Evolutionary conservation across 2,329 filamentous ascomycete species (phyloP).

Genomic region (Aspergillus sp.): DNA sequence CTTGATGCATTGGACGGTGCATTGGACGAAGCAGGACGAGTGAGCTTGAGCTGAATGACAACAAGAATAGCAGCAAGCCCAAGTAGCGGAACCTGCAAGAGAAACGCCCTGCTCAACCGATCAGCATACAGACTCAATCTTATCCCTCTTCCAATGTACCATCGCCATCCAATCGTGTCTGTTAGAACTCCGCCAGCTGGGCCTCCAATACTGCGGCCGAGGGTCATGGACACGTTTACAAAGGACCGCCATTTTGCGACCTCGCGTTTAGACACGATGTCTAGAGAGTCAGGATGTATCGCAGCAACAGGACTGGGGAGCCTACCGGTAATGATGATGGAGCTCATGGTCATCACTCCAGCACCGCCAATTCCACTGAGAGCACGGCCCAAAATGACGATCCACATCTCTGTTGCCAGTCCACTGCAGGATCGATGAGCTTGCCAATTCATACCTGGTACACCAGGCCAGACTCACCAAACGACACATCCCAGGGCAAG

Average conservation of each 20-base stretch:
- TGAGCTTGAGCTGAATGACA: conserved; percentile 39
- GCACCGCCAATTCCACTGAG: conserved; percentile 47
- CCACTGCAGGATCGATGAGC: conserved; percentile 29
- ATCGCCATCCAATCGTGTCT: conserved; percentile 66
- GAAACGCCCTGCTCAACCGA: conserved; percentile 23
- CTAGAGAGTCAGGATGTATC: conserved; percentile 20
- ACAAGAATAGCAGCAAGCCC: conserved; percentile 42
- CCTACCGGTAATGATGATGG: conserved; percentile 47
- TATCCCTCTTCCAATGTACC: conserved; percentile 38
- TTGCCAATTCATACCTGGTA: not conserved
- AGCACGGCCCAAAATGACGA: conserved; percentile 43
- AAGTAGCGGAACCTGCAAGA: conserved; percentile 29
- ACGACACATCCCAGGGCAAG: conserved; percentile 49
- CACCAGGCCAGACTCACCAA: conserved; percentile 26
- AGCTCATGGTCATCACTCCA: conserved; percentile 46
- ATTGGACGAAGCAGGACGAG: not conserved
- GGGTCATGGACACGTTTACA: conserved; percentile 53
- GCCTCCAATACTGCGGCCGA: conserved; percentile 52
- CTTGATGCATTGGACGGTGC: conserved; percentile 21
- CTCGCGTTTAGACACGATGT: conserved; percentile 51
- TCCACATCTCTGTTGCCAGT: conserved; percentile 34
- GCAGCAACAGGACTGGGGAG: not conserved
- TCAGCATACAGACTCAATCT: not conserved
- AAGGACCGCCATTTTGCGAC: conserved; percentile 52
- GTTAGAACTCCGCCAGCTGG: conserved; percentile 61